Conservation (phyloP, 2,329 filamentous ascomycete genomes). For the Microsporum ferrugineum region DNA sequence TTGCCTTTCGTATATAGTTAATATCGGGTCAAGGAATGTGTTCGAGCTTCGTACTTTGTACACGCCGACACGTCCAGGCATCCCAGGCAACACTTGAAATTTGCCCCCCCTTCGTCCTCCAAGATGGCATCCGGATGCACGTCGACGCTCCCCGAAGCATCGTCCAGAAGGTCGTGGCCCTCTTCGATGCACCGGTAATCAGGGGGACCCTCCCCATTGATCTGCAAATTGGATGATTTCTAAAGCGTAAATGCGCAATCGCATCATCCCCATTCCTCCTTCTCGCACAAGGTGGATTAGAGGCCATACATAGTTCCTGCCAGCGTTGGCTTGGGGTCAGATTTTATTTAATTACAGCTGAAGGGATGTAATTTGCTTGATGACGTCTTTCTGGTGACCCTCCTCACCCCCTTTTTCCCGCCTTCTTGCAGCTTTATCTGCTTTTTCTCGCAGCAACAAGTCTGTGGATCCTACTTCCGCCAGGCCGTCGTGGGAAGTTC, state of each 20-base stretch:
- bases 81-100: neutral
- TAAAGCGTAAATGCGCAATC: neutral
- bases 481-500: neutral
- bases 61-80: neutral
- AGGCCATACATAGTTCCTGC: no score
- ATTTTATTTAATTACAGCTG: neutral
- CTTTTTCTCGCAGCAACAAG: no score
- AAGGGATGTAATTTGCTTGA: neutral
- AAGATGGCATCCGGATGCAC: constrained; percentile 5
- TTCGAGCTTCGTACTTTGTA: neutral
- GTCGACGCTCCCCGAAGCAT: neutral
- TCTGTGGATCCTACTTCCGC: neutral
- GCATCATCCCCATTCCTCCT: neutral
- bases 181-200: neutral
- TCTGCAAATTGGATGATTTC: neutral
- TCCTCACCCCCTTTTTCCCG: neutral
- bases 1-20: neutral
- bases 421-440: neutral
- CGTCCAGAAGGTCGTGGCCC: neutral
- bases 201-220: constrained; percentile 2
- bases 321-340: neutral
- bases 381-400: neutral
- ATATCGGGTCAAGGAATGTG: neutral
- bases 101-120: neutral
- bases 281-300: neutral